phyloP scores from a whole-genome alignment of 148 eudicot genomes.

The Euryodendron excelsum region DNA sequence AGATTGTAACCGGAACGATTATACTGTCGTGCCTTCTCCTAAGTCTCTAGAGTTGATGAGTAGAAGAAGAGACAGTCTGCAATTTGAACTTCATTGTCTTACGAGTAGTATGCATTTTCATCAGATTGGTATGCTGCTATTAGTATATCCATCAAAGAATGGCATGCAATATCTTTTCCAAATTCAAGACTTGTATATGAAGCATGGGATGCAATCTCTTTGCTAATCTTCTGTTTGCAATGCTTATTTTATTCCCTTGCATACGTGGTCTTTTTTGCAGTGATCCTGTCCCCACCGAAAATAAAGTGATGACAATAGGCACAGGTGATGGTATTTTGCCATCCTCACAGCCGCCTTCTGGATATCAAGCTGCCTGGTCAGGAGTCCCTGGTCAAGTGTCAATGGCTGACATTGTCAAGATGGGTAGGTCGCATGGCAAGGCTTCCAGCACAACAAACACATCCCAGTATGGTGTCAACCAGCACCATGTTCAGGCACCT shows the following conservation, averaged over 20 bases:
- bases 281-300: constrained; percentile 45
- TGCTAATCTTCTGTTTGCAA: constrained; percentile 4
- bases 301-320: constrained; percentile 29
- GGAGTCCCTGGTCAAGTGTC: constrained; percentile 80
- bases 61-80: not conserved
- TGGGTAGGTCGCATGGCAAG: constrained; percentile 81
- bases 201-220: not conserved
- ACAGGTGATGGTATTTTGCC: constrained; percentile 43
- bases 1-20: not conserved
- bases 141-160: not conserved
- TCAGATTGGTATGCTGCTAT: not conserved
- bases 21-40: not conserved
- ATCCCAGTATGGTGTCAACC: constrained; percentile 37
- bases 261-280: constrained; percentile 44
- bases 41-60: not conserved
- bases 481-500: constrained; percentile 37
- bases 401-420: constrained; percentile 98
- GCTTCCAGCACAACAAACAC: constrained; percentile 34
- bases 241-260: constrained; percentile 1
- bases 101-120: not conserved
- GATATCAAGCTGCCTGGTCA: constrained; percentile 67
- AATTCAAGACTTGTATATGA: not conserved
- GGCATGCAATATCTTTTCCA: not conserved
- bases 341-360: constrained; percentile 53
- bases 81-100: not conserved